Percentiles rank a stretch among this genome's conserved stretches.
These are phyloP conservation scores for Strobilomyces dryophilus DNA, from an alignment of 768 basidiomycete species.

Conservation along the genomic window DNA sequence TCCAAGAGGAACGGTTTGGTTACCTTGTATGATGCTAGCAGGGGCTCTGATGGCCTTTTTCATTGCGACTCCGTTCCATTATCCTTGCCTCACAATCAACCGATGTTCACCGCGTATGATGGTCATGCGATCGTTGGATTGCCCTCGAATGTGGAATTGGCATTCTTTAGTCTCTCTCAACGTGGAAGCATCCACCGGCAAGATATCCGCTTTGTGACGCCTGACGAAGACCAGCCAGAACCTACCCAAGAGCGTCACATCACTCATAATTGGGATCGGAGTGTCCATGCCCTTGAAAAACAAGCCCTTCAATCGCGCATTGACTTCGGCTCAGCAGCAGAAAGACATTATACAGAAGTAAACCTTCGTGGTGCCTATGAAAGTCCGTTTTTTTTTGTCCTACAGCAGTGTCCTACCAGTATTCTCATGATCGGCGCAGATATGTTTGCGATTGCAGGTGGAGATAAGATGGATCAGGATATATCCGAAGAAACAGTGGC, in stretches of 20 bases:
- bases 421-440: conserved; percentile 30
- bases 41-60: conserved; percentile 35
- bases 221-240: conserved; percentile 11
- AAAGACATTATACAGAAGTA: conserved; percentile 40
- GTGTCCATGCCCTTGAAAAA: conserved; percentile 36
- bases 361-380: conserved; percentile 54
- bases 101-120: conserved; percentile 23
- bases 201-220: conserved; percentile 30
- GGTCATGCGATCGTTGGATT: conserved; percentile 32
- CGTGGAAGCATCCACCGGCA: conserved; percentile 44
- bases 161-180: conserved; percentile 46
- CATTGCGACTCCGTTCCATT: conserved; percentile 41
- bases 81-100: conserved; percentile 32
- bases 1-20: conserved; percentile 57
- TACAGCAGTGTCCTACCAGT: background rate
- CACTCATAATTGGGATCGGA: conserved; percentile 37
- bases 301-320: conserved; percentile 24
- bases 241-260: background rate
- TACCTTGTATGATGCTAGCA: conserved; percentile 61
- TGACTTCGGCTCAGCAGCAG: conserved; percentile 43
- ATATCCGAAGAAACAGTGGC: conserved; percentile 48
- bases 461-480: conserved; percentile 35
- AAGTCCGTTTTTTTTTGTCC: conserved; percentile 36
- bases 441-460: conserved; percentile 33
- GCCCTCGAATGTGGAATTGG: conserved; percentile 28